These are phyloP conservation scores for Globisporangium ultimum DNA, from an alignment of 352 stramenopile species.

Conservation along the genomic window DNA sequence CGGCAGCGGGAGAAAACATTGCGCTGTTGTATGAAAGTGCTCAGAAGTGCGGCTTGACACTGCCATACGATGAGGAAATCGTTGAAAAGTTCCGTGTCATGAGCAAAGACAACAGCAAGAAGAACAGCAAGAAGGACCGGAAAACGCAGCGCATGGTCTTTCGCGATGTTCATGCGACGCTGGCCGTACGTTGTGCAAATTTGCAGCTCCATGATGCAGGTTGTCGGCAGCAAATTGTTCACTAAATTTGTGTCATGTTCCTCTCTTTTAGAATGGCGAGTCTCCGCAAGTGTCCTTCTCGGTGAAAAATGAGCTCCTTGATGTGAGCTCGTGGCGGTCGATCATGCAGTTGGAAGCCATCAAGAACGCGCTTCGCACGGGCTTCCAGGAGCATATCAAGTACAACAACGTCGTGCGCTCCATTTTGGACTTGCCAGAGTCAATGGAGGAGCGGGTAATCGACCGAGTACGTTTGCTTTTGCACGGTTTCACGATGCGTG, in stretches of 20 bases:
- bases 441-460: slow-evolving; percentile 65
- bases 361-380: slow-evolving; percentile 67
- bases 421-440: slow-evolving; percentile 76
- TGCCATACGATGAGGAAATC: slow-evolving; percentile 66
- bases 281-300: slow-evolving; percentile 74
- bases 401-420: slow-evolving; percentile 84
- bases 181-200: slow-evolving; percentile 44
- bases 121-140: slow-evolving; percentile 88
- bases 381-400: slow-evolving; percentile 84
- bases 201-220: not conserved
- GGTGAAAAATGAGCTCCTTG: slow-evolving; percentile 69
- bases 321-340: slow-evolving; percentile 75
- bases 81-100: slow-evolving; percentile 67
- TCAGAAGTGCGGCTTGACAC: slow-evolving; percentile 36
- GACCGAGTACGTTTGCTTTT: slow-evolving; percentile 49
- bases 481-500: not conserved
- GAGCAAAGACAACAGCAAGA: slow-evolving; percentile 89
- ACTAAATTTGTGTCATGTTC: slow-evolving; percentile 1
- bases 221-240: not conserved
- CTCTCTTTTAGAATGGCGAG: slow-evolving; percentile 52
- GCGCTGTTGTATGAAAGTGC: slow-evolving; percentile 75
- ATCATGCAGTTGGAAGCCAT: slow-evolving; percentile 83
- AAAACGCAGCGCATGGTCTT: slow-evolving; percentile 85
- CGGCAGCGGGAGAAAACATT: slow-evolving; percentile 81
- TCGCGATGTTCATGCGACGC: slow-evolving; percentile 75